Evolutionary conservation across 164 flowering plant genomes (phyloP).

Genomic region (Cinnamomum chago): DNA sequence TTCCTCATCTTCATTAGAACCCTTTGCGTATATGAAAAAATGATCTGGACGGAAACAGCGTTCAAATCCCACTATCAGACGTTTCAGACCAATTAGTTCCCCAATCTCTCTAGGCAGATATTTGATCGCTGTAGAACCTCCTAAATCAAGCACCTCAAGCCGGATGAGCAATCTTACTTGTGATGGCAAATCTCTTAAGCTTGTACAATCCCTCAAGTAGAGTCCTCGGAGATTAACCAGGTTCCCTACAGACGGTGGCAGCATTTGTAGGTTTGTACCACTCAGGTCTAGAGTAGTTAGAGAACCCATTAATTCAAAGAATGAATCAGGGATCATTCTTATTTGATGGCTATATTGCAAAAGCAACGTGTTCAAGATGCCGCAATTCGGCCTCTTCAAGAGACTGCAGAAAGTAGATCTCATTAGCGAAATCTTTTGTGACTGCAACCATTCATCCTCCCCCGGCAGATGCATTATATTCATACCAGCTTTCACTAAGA

Average conservation of each 20-base stretch:
- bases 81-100: slow-evolving; percentile 9
- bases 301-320: slow-evolving; percentile 19
- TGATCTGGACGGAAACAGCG: too few relatives aligned
- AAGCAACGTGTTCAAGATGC: slow-evolving; percentile 16
- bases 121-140: neutral
- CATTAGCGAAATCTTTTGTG: slow-evolving; percentile 14
- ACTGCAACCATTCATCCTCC: slow-evolving; percentile 6
- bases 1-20: neutral
- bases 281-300: slow-evolving; percentile 25
- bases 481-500: slow-evolving; percentile 16
- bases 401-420: slow-evolving; percentile 6
- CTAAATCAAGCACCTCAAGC: slow-evolving; percentile 7
- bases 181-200: slow-evolving; percentile 3
- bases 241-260: slow-evolving; percentile 22
- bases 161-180: slow-evolving; percentile 12
- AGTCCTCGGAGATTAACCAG: slow-evolving; percentile 14
- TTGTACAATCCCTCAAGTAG: neutral
- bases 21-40: neutral
- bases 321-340: slow-evolving; percentile 9
- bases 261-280: neutral
- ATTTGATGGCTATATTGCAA: neutral
- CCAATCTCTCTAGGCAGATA: slow-evolving; percentile 10
- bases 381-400: slow-evolving; percentile 8
- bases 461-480: slow-evolving; percentile 2
- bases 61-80: neutral